Percentiles rank a stretch among this genome's conserved stretches.
Evolutionary conservation across 225 moss, liverwort and hornwort species (phyloP).

Genomic region (Pseudoscleropodium purum): DNA sequence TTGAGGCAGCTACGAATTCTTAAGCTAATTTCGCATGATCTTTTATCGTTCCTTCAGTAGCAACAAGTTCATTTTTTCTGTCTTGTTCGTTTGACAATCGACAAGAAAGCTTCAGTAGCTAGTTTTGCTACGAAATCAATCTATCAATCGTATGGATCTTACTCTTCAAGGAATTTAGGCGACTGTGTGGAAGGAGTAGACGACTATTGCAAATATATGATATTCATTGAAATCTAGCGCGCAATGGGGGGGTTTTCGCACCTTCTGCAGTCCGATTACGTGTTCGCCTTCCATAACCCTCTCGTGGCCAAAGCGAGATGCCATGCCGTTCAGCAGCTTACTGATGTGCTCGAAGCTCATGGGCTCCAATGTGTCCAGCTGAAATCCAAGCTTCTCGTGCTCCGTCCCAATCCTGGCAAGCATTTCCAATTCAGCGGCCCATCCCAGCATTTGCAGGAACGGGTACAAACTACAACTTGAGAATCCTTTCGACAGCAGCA

Average conservation of each 20-base stretch:
- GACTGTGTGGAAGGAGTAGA: too few species aligned
- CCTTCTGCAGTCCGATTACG: slow-evolving; percentile 57
- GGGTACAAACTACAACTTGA: background rate
- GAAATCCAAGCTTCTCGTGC: slow-evolving; percentile 75
- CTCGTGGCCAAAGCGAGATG: slow-evolving; percentile 50
- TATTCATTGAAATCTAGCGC: too few species aligned
- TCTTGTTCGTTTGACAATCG: background rate
- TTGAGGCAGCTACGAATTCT: too few species aligned
- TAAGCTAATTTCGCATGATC: background rate
- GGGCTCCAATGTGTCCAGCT: slow-evolving; percentile 50
- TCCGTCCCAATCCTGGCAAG: slow-evolving; percentile 56
- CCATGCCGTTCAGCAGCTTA: slow-evolving; percentile 47
- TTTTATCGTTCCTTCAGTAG: background rate
- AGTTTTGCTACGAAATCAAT: background rate
- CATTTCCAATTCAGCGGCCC: background rate
- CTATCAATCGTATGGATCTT: background rate
- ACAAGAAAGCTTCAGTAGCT: background rate
- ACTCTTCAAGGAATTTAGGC: background rate
- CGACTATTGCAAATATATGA: too few species aligned
- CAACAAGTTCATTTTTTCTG: background rate
- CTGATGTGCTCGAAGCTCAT: slow-evolving; percentile 45
- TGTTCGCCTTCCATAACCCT: slow-evolving; percentile 40
- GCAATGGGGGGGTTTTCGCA: background rate
- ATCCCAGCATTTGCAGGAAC: background rate
- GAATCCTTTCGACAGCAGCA: background rate